Conservation (phyloP, 192 early-diverging fungal genomes). For the Cladochytrium replicatum region DNA sequence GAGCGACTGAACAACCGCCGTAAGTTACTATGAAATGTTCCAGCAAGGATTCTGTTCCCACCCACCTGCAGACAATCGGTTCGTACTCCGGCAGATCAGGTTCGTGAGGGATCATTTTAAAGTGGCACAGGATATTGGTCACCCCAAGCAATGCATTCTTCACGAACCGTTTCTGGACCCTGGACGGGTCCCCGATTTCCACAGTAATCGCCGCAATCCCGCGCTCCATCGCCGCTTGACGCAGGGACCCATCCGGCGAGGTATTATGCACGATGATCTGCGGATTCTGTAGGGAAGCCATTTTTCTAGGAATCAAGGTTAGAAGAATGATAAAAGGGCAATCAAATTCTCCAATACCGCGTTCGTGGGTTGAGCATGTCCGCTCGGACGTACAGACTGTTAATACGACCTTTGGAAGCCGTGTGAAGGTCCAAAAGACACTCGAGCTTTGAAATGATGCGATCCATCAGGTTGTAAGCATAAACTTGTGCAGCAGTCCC, state of each 20-base stretch:
- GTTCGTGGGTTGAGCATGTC: constrained; percentile 57
- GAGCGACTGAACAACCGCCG: not conserved
- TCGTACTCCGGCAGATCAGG: constrained; percentile 43
- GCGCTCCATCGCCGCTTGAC: constrained; percentile 54
- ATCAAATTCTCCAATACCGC: constrained; percentile 56
- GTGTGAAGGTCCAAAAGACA: constrained; percentile 67
- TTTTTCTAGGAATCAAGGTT: constrained; percentile 24
- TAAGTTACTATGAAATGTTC: not conserved
- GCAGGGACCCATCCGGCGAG: constrained; percentile 52
- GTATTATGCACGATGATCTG: constrained; percentile 67
- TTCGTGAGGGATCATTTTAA: constrained; percentile 54
- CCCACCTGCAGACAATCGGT: constrained; percentile 51
- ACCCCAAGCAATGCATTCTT: constrained; percentile 52
- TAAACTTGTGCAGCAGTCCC: constrained; percentile 61
- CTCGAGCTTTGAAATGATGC: constrained; percentile 55
- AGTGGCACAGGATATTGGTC: constrained; percentile 46
- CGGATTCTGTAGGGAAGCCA: constrained; percentile 13
- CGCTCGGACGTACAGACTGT: constrained; percentile 64
- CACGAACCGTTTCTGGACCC: constrained; percentile 62
- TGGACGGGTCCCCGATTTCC: constrained; percentile 67
- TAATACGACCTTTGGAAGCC: constrained; percentile 55
- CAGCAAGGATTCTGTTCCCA: constrained; percentile 7
- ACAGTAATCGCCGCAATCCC: constrained; percentile 64
- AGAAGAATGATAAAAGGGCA: constrained; percentile 32
- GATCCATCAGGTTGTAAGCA: constrained; percentile 59